These are phyloP conservation scores for Trypanosoma congolense DNA, from an alignment of 208 protist species.

Conservation along the genomic window DNA sequence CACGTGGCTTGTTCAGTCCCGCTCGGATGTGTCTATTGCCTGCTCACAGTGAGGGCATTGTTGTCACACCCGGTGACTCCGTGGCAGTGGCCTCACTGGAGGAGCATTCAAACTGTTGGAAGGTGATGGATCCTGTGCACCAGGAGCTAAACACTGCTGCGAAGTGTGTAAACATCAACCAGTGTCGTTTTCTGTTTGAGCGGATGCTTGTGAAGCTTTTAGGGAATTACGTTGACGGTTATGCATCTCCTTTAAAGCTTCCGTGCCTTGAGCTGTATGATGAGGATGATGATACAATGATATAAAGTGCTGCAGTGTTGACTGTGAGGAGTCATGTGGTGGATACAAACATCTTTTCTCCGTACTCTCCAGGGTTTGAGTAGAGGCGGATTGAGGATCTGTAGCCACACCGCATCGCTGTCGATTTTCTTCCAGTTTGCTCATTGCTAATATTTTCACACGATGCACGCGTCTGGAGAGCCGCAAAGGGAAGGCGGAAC, in stretches of 20 bases:
- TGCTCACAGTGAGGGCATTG: conserved; percentile 11
- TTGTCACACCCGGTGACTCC: not conserved
- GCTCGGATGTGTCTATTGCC: conserved; percentile 16
- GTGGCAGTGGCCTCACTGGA: not conserved
- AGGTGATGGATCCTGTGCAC: not conserved
- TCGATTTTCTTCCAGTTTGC: too few species aligned
- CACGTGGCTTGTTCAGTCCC: conserved; percentile 19
- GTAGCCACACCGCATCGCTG: too few species aligned
- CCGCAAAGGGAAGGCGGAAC: too few species aligned
- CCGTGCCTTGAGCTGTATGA: not conserved
- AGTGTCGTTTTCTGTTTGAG: not conserved
- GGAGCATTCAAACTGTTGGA: not conserved
- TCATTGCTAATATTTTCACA: too few species aligned
- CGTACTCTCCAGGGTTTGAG: too few species aligned
- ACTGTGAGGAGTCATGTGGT: too few species aligned
- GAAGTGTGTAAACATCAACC: not conserved
- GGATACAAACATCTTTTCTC: too few species aligned
- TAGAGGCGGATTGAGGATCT: too few species aligned
- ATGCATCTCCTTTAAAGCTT: not conserved
- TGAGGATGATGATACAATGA: too few species aligned
- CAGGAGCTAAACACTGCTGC: not conserved
- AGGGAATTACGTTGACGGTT: not conserved
- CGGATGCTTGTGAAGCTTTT: not conserved
- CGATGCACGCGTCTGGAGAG: too few species aligned
- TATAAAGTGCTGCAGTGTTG: too few species aligned